Evolutionary conservation across 805 yeast species (phyloP).

Genomic region (Sugiyamaella americana): DNA sequence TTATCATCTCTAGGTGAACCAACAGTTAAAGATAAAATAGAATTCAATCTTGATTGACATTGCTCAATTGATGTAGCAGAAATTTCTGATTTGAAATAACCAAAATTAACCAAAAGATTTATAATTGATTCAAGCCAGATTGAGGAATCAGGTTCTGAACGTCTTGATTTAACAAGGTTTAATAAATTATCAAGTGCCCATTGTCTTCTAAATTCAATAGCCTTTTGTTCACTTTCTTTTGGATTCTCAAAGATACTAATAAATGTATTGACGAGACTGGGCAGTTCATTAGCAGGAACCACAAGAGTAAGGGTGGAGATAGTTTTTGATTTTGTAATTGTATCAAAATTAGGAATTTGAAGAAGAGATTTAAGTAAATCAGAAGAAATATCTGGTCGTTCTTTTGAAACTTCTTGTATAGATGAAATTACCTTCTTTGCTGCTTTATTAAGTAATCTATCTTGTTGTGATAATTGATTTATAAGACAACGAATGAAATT

Average conservation of each 20-base stretch:
- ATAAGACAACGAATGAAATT: slow-evolving; percentile 68
- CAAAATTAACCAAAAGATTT: slow-evolving; percentile 35
- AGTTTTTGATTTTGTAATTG: slow-evolving; percentile 66
- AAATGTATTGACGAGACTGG: slow-evolving; percentile 24
- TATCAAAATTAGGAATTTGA: slow-evolving; percentile 57
- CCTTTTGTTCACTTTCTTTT: slow-evolving; percentile 20
- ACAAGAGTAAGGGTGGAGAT: slow-evolving; percentile 40
- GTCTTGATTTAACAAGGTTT: slow-evolving; percentile 34
- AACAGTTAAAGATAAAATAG: slow-evolving; percentile 58
- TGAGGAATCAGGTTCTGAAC: slow-evolving; percentile 15
- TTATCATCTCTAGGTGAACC: slow-evolving; percentile 39
- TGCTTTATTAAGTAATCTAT: slow-evolving; percentile 60
- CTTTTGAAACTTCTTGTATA: slow-evolving; percentile 37
- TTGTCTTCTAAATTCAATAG: slow-evolving; percentile 34
- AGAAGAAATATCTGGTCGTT: slow-evolving; percentile 34
- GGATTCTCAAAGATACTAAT: slow-evolving; percentile 16
- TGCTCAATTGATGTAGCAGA: slow-evolving; percentile 22
- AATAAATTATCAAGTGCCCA: slow-evolving; percentile 60
- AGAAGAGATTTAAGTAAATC: slow-evolving; percentile 33
- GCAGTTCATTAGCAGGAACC: slow-evolving; percentile 9
- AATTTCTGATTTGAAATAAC: slow-evolving; percentile 35
- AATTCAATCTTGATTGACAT: slow-evolving; percentile 46
- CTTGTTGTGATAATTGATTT: slow-evolving; percentile 65
- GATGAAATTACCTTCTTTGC: slow-evolving; percentile 47
- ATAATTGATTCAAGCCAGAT: slow-evolving; percentile 36